Evolutionary conservation across 352 stramenopile genomes (phyloP), one percentile per base, ranked within the genome.

Genomic region (Paralagenidium karlingii): DNA sequence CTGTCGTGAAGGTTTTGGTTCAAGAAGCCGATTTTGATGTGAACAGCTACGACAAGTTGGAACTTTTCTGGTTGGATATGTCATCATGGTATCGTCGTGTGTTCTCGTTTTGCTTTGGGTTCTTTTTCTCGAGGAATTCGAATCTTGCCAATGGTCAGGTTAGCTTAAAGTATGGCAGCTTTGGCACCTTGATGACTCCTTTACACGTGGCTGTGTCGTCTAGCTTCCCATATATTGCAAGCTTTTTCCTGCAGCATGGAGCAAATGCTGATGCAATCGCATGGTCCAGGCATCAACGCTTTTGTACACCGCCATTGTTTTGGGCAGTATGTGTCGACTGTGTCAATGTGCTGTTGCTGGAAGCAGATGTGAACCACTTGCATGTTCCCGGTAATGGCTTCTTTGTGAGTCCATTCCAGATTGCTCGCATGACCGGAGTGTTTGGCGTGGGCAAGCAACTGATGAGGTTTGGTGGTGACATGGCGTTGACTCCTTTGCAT

Each of bases 401-500:
- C 40, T 12, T 20, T 22, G 19, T 36, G 30, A 36, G 16, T 22
- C 50, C 54, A 0, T 63, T 74, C 9, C 53, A 53, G 8, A 54
- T 82, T 8, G 58, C 58, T 8, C 62, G 58, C 2, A 26, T 74
- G 3, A 51, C 55, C 8, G 57, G 53, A 38, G 78, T 61, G 2
- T 68, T 65, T 9, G 60, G 55, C 15, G 75, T 66, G 5, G 60
- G 67, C 3, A 33, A 81, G 39, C 69, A 85, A 38, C 36, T 89
- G 20, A 47, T 80, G n/a, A 59, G 77, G 12, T 63, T 60, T n/a
- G 76, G 76, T 7, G 66, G 41, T 15, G 76, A 89, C 26, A 73
- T 89, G 1, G 73, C 76, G 11, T 39, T 89, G 27, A 87, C 76
- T 8, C 73, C 76, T 24, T 58, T 89, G 7, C 76, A 89, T 44